Conservation (phyloP, 2,329 filamentous ascomycete genomes). For the Triangularia setosa region DNA sequence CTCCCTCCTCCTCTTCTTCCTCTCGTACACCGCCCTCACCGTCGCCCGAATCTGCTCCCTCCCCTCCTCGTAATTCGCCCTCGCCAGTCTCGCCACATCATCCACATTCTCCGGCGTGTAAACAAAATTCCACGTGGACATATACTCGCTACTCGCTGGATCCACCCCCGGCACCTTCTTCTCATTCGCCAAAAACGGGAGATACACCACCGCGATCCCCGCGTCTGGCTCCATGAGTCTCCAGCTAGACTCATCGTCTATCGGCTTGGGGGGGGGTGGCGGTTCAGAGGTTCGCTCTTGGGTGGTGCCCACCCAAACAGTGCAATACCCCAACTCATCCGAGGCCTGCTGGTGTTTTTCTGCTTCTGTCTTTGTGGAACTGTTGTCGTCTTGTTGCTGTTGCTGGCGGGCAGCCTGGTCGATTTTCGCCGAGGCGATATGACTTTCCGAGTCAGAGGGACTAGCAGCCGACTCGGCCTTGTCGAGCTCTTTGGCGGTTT, state of each 20-base stretch:
- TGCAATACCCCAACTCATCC: conserved; percentile 81
- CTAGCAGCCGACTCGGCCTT: conserved; percentile 58
- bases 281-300: conserved; percentile 62
- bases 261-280: conserved; percentile 45
- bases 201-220: conserved; percentile 84
- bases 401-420: conserved; percentile 39
- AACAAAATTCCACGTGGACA: conserved; percentile 97
- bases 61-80: conserved; percentile 83
- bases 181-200: conserved; percentile 81
- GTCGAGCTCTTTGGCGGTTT: conserved; percentile 62
- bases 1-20: conserved; percentile 70
- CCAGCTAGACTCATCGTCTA: conserved; percentile 63
- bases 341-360: conserved; percentile 41
- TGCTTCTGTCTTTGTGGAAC: conserved; percentile 34
- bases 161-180: conserved; percentile 72
- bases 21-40: conserved; percentile 84
- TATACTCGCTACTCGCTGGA: conserved; percentile 75
- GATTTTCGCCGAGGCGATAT: conserved; percentile 57
- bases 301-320: conserved; percentile 87
- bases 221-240: conserved; percentile 71
- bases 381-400: conserved; percentile 27
- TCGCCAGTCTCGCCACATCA: conserved; percentile 73
- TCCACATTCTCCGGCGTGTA: conserved; percentile 91
- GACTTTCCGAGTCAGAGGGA: conserved; percentile 57
- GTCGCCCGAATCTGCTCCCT: conserved; percentile 72